Percentiles rank a stretch among this genome's conserved stretches.
These are phyloP conservation scores for Aeminium ludgeri DNA, from an alignment of 495 filamentous ascomycete species.

Conservation along the genomic window DNA sequence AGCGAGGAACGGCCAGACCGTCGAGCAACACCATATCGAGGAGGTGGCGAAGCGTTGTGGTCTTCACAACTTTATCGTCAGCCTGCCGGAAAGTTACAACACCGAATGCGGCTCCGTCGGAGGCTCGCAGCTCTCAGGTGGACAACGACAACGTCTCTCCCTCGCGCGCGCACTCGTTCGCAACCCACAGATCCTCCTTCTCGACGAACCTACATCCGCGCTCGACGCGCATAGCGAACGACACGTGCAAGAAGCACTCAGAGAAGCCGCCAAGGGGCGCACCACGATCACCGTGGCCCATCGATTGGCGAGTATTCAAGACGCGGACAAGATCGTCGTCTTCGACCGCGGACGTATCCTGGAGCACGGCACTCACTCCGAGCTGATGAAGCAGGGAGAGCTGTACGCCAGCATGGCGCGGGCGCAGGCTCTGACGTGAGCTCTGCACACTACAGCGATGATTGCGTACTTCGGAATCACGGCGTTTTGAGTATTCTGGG, in stretches of 20 bases:
- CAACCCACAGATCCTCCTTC: slow-evolving; percentile 18
- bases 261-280: slow-evolving; percentile 8
- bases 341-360: slow-evolving; percentile 16
- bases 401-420: slow-evolving; percentile 19
- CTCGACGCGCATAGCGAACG: slow-evolving; percentile 18
- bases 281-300: slow-evolving; percentile 21
- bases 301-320: slow-evolving; percentile 16
- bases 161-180: slow-evolving; percentile 21
- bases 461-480: too few species aligned
- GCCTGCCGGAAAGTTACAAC: slow-evolving; percentile 28
- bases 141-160: slow-evolving; percentile 20
- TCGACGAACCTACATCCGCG: slow-evolving; percentile 19
- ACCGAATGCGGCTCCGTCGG: slow-evolving; percentile 17
- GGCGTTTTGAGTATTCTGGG: too few species aligned
- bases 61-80: slow-evolving; percentile 25
- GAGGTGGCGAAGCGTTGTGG: slow-evolving; percentile 12
- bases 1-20: slow-evolving; percentile 1
- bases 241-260: slow-evolving; percentile 11
- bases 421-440: slow-evolving; percentile 12
- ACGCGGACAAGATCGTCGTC: slow-evolving; percentile 20
- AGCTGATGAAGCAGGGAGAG: slow-evolving; percentile 14
- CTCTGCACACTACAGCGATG: too few species aligned
- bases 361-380: slow-evolving; percentile 16
- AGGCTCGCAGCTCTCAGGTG: slow-evolving; percentile 16
- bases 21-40: slow-evolving; percentile 10